phyloP scores from a whole-genome alignment of 305 asterid species.

The Solanum hybrid region DNA sequence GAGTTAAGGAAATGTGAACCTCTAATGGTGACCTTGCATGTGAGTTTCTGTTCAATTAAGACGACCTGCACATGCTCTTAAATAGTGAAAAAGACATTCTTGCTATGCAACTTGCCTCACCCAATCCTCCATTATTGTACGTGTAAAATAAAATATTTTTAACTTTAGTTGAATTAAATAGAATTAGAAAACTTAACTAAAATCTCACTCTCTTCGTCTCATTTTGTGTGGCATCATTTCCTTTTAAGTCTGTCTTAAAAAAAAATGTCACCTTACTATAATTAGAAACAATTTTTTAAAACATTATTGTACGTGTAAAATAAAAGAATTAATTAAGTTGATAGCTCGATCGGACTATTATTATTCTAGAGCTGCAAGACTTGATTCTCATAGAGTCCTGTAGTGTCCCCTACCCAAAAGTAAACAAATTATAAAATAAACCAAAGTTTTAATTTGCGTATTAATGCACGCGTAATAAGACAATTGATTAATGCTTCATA shows the following conservation, averaged over 20 bases:
- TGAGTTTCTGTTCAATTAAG: constrained; percentile 13
- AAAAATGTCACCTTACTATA: too few relatives aligned
- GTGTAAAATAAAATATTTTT: not conserved
- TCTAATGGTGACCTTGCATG: constrained; percentile 5
- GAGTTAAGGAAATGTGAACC: constrained; percentile 14
- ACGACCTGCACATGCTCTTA: constrained; percentile 24
- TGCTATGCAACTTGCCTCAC: not conserved
- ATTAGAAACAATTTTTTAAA: too few relatives aligned
- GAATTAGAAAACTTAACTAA: too few relatives aligned
- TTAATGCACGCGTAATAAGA: not conserved
- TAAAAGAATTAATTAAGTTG: not conserved
- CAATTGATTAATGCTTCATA: not conserved
- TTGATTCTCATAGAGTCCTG: not conserved
- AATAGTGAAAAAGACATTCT: not conserved
- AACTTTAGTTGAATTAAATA: too few relatives aligned
- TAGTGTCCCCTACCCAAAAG: not conserved
- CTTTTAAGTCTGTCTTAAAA: too few relatives aligned
- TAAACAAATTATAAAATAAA: not conserved
- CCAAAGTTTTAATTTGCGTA: not conserved
- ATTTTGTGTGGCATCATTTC: too few relatives aligned
- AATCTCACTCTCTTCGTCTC: too few relatives aligned
- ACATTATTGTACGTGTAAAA: not conserved
- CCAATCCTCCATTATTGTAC: not conserved
- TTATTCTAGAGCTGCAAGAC: not conserved
- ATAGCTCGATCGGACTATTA: not conserved